phyloP scores from a whole-genome alignment of 805 yeast species.

The Debaryomyces prosopidis region DNA sequence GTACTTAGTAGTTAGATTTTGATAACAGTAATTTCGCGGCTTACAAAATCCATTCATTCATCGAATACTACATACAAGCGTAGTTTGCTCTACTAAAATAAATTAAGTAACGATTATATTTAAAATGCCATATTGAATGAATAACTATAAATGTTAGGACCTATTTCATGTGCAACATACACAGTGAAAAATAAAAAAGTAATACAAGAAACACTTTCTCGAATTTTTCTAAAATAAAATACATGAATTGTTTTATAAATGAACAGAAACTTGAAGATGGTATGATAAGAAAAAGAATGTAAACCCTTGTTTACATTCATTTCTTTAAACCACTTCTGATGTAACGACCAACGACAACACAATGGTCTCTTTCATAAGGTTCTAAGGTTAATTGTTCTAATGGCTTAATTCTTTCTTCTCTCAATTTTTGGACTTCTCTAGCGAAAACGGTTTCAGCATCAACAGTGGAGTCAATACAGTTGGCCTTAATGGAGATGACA shows the following conservation, averaged over 20 bases:
- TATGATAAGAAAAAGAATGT: background rate
- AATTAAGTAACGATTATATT: background rate
- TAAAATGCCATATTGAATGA: background rate
- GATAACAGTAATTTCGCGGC: no score
- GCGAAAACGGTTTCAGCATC: conserved; percentile 99
- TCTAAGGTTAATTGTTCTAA: conserved; percentile 97
- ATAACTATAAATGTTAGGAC: background rate
- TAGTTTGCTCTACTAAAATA: no score
- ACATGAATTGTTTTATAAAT: background rate
- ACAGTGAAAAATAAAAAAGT: background rate
- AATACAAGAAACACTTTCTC: background rate
- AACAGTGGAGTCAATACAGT: conserved; percentile 99
- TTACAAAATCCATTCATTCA: no score
- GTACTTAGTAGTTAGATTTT: no score
- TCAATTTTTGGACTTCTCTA: conserved; percentile 97
- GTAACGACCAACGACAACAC: conserved; percentile 97
- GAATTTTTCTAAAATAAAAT: background rate
- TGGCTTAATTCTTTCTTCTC: conserved; percentile 99
- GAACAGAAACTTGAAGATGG: background rate
- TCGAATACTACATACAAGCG: no score
- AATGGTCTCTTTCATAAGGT: conserved; percentile 99
- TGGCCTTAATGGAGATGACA: conserved; percentile 97
- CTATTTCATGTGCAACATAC: background rate
- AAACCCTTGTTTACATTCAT: conserved; percentile 15
- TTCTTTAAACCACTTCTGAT: conserved; percentile 79